phyloP scores from a whole-genome alignment of 495 filamentous ascomycete genomes.

The Daldinia vernicosa region DNA sequence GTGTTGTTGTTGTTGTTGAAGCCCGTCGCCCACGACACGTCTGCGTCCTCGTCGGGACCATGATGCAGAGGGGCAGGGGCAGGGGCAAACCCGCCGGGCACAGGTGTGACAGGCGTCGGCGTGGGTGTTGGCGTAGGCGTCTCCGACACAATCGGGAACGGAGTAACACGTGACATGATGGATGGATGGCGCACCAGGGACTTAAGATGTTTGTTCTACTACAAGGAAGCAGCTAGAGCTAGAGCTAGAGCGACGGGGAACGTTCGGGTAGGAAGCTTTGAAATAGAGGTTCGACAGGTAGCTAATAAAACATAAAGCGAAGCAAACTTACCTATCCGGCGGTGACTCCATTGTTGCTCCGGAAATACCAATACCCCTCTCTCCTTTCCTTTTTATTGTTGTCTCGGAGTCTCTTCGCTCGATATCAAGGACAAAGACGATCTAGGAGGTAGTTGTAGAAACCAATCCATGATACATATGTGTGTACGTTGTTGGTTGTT shows the following conservation, averaged over 20 bases:
- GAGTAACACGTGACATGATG: constrained; percentile 20
- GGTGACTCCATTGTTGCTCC: constrained; percentile 44
- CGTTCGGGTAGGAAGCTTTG: constrained; percentile 7
- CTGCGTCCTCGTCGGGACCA: constrained; percentile 27
- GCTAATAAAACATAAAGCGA: no score
- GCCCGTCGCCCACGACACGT: constrained; percentile 43
- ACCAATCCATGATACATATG: constrained; percentile 20
- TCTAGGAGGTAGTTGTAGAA: neutral
- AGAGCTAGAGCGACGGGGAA: neutral
- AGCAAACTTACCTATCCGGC: constrained; percentile 42
- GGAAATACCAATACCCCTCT: neutral
- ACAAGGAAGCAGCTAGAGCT: no score
- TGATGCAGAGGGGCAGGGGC: constrained; percentile 18
- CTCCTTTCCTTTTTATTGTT: constrained; percentile 12
- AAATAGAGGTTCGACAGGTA: neutral
- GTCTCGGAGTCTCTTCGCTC: constrained; percentile 9
- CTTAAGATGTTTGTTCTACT: neutral
- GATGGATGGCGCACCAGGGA: neutral
- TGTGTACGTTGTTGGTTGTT: constrained; percentile 1
- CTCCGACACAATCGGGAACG: constrained; percentile 3
- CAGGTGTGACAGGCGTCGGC: constrained; percentile 33
- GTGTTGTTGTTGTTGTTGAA: no score
- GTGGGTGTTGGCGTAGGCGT: constrained; percentile 24
- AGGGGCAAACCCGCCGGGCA: constrained; percentile 14
- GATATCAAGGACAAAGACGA: constrained; percentile 38